Percentiles rank a stretch among this genome's conserved stretches.
Conservation (phyloP, 345 rosid genomes). For the Alliaria petiolata region DNA sequence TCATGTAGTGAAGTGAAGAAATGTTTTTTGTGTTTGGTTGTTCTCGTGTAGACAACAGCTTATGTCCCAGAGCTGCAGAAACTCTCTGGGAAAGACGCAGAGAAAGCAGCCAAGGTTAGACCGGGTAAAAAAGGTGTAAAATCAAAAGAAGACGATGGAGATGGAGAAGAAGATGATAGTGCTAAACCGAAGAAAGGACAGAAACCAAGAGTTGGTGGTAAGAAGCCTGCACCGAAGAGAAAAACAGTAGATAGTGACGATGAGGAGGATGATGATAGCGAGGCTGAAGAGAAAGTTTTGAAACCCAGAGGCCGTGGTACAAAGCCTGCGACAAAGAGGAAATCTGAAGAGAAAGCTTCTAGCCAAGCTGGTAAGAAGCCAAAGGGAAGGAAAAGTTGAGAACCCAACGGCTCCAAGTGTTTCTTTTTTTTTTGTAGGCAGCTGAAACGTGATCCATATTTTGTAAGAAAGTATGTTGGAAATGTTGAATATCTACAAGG, state of each 20-base stretch:
- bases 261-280: constrained; percentile 29
- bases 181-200: constrained; percentile 37
- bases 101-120: constrained; percentile 41
- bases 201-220: constrained; percentile 42
- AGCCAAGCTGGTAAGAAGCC: constrained; percentile 37
- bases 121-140: constrained; percentile 41
- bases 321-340: constrained; percentile 30
- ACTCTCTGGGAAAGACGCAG: constrained; percentile 48
- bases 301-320: constrained; percentile 24
- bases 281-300: constrained; percentile 19
- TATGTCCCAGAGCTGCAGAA: constrained; percentile 91
- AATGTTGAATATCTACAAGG: too few species aligned
- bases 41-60: constrained; percentile 75
- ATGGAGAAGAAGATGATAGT: constrained; percentile 26
- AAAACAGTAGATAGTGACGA: constrained; percentile 38
- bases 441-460: background rate
- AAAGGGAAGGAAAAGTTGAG: constrained; percentile 38
- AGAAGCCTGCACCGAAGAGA: constrained; percentile 39
- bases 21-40: too few species aligned
- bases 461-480: too few species aligned
- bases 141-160: constrained; percentile 35
- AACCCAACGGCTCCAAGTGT: background rate
- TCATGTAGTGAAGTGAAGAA: background rate
- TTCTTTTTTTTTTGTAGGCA: background rate
- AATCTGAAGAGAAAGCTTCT: constrained; percentile 27